Conservation (phyloP, 139 green algal species). For the Asterochloris erici region DNA sequence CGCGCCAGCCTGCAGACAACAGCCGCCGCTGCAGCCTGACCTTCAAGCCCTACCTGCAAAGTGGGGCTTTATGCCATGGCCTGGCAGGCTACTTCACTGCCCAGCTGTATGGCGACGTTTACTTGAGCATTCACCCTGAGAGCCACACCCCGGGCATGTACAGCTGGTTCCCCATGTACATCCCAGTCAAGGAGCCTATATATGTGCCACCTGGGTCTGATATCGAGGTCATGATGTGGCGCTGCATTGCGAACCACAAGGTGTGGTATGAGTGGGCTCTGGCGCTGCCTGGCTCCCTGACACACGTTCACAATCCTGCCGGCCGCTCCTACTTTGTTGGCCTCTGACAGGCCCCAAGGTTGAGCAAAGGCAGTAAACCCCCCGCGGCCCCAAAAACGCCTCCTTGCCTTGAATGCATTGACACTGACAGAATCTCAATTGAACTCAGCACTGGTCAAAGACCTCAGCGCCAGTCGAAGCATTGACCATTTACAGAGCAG, state of each 20-base stretch:
- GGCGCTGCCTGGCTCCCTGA: conserved; percentile 23
- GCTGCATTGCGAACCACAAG: conserved; percentile 69
- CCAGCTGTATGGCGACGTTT: conserved; percentile 82
- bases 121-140: conserved; percentile 84
- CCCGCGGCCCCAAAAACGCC: too few relatives aligned
- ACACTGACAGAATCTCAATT: too few relatives aligned
- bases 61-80: conserved; percentile 65
- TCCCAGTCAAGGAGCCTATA: conserved; percentile 82
- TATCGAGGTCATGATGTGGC: conserved; percentile 85
- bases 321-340: conserved; percentile 81
- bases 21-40: conserved; percentile 47
- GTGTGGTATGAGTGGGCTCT: conserved; percentile 94
- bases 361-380: too few relatives aligned
- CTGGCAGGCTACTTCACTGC: conserved; percentile 97
- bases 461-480: too few relatives aligned
- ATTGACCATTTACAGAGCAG: too few relatives aligned
- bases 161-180: conserved; percentile 97
- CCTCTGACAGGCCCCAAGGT: conserved; percentile 28
- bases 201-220: conserved; percentile 50
- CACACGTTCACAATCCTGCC: conserved; percentile 75
- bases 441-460: too few relatives aligned
- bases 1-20: conserved; percentile 69
- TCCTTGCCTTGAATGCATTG: too few relatives aligned
- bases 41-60: conserved; percentile 41
- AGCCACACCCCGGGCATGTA: conserved; percentile 91